Base-by-base conservation (phyloP, 495 filamentous ascomycete species). In the Hypoxylon rickii region DNA sequence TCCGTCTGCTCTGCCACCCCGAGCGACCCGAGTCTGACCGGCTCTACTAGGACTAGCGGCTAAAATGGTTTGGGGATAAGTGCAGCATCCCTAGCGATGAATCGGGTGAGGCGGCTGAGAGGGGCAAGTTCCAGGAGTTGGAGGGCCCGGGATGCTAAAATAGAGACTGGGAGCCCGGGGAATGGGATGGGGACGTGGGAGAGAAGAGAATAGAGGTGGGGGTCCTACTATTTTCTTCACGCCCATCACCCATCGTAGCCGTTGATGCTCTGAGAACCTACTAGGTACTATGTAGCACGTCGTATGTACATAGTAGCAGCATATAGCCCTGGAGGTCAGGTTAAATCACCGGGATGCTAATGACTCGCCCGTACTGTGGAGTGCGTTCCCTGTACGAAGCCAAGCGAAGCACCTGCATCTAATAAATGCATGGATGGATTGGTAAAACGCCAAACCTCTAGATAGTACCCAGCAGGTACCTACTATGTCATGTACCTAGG, bases 81-180 rank as follows among this genome's bases (percentile, higher is more conserved):
- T 48, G 32, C 48, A 18, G 22, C 24, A 48, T 44, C 15, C 18
- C 16, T 44, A 36, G 24, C 24, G 44, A 54, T 57, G 31, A 50
- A 54, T 58, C 53, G 59, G 53, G 44, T 53, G 43, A 63, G 51
- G 58, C 52, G 58, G 59, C 59, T 63, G 48, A 63, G 56, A 58
- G 38, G 58, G 47, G 47, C n/a, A 53, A 57, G 52, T 47, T 19
- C 46, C 39, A 51, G 19, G 37, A 37, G 42, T 18, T 42, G 48
- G 34, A 38, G 53, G 31, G 24, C 24, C 19, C 52, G 24, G 42
- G 58, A 24, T 51, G 59, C 59, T 54, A 54, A 58, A 63, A 57
- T 53, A 63, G 39, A 37, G 34, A 50, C 18, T 52, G 16, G 18
- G 43, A 46, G 49, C 42, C 58, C 53, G 39, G 44, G 45, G 53